phyloP scores from a whole-genome alignment of 1,139 yeast species.

The Insectozyma bohioensis region DNA sequence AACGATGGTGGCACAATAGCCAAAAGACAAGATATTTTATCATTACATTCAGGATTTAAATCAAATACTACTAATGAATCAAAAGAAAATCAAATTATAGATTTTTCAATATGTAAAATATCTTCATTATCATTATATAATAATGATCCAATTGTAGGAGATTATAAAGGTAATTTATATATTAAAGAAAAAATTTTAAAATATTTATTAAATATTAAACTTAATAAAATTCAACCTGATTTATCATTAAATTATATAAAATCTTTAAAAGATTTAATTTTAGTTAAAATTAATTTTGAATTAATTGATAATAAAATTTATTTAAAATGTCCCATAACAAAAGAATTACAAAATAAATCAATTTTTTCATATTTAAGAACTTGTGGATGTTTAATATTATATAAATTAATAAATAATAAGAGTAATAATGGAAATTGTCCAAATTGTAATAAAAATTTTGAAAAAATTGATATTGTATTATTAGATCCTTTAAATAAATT shows the following conservation, averaged over 20 bases:
- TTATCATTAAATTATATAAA: conserved; percentile 40
- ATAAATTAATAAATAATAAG: conserved; percentile 21
- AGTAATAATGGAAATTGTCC: conserved; percentile 28
- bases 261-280: conserved; percentile 30
- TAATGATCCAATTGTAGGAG: conserved; percentile 57
- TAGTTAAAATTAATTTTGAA: conserved; percentile 27
- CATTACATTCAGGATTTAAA: conserved; percentile 20
- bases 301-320: conserved; percentile 18
- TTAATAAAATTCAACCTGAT: conserved; percentile 8
- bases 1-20: conserved; percentile 56
- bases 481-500: conserved; percentile 24
- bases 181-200: conserved; percentile 68
- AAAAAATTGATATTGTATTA: conserved; percentile 32
- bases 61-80: conserved; percentile 10
- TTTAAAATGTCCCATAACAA: conserved; percentile 55
- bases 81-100: too few species aligned
- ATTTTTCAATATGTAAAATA: conserved; percentile 24
- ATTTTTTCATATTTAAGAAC: conserved; percentile 31
- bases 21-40: conserved; percentile 41
- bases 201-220: conserved; percentile 42
- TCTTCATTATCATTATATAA: conserved; percentile 27
- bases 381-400: conserved; percentile 44
- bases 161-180: conserved; percentile 67
- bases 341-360: conserved; percentile 21
- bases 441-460: conserved; percentile 26